Evolutionary conservation across 768 basidiomycete genomes (phyloP).

Genomic region (Agaricus subrufescens): DNA sequence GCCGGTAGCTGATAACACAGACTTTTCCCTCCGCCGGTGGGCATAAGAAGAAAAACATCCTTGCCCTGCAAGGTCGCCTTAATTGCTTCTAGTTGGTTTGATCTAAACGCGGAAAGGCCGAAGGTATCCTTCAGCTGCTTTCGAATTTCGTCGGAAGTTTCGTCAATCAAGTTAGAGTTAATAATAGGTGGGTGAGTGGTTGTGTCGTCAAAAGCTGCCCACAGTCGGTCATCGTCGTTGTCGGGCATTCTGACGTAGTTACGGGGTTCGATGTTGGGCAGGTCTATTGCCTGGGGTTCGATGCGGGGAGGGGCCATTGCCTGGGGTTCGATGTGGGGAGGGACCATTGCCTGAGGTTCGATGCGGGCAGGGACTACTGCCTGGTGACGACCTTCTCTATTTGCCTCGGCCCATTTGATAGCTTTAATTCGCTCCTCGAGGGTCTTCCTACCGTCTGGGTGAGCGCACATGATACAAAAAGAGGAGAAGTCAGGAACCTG

Average conservation of each 20-base stretch:
- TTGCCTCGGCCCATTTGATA: slow-evolving; percentile 2
- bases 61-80: slow-evolving; percentile 70
- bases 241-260: not conserved
- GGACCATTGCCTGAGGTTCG: slow-evolving; percentile 1
- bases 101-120: slow-evolving; percentile 62
- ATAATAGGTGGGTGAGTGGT: not conserved
- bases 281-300: slow-evolving; percentile 2
- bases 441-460: not conserved
- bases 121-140: slow-evolving; percentile 56
- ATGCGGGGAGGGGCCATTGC: slow-evolving; percentile 3
- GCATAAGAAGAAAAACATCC: slow-evolving; percentile 95
- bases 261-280: not conserved
- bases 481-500: not conserved
- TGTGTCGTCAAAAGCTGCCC: not conserved
- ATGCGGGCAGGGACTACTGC: slow-evolving; percentile 2
- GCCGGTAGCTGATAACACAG: slow-evolving; percentile 91
- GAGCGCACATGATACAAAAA: too few species aligned
- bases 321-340: not conserved
- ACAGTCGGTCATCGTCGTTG: not conserved
- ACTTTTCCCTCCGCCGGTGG: slow-evolving; percentile 92
- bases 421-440: slow-evolving; percentile 8
- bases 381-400: slow-evolving; percentile 1
- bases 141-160: slow-evolving; percentile 43
- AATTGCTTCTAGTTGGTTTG: slow-evolving; percentile 85
- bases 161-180: slow-evolving; percentile 5